Evolutionary conservation across 352 stramenopile genomes (phyloP).

Genomic region (Phytophthora kernoviae): DNA sequence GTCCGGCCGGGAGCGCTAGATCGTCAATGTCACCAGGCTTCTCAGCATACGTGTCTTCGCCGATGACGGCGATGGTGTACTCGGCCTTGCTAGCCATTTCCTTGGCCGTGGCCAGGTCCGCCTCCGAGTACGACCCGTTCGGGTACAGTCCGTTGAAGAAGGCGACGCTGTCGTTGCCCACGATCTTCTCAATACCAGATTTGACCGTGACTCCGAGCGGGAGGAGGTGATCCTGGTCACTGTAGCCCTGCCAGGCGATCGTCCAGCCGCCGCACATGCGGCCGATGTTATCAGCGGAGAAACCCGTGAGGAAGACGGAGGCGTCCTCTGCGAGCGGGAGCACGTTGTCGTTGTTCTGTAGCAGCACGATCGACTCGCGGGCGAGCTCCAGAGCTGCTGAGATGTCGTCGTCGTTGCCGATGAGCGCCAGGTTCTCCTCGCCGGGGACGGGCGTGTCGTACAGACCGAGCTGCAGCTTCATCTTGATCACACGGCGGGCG

Average conservation of each 20-base stretch:
- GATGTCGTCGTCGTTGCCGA: conserved; percentile 53
- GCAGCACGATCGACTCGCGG: conserved; percentile 31
- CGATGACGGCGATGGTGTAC: conserved; percentile 42
- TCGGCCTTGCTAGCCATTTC: conserved; percentile 26
- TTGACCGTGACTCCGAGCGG: conserved; percentile 30
- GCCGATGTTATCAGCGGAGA: conserved; percentile 36
- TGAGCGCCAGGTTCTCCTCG: conserved; percentile 33
- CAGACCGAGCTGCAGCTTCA: conserved; percentile 69
- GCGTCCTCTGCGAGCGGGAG: conserved; percentile 15
- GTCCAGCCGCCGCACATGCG: conserved; percentile 42
- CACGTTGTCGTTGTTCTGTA: conserved; percentile 29
- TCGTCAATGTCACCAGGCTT: conserved; percentile 42
- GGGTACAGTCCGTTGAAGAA: conserved; percentile 37
- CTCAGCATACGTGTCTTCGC: conserved; percentile 41
- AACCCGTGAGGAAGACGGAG: conserved; percentile 31
- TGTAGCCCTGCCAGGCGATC: conserved; percentile 35
- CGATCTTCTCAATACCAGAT: conserved; percentile 22
- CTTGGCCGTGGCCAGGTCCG: conserved; percentile 30
- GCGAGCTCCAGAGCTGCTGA: conserved; percentile 49
- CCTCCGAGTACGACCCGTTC: conserved; percentile 30
- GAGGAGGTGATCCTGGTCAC: conserved; percentile 24
- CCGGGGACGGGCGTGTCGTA: conserved; percentile 61
- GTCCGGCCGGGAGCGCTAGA: conserved; percentile 14
- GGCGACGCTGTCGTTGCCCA: conserved; percentile 21
- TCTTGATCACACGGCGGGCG: conserved; percentile 55